Evolutionary conservation across 257 asterid species (phyloP), one percentile per base, ranked within the genome.

Genomic region (Agastache rugosa): DNA sequence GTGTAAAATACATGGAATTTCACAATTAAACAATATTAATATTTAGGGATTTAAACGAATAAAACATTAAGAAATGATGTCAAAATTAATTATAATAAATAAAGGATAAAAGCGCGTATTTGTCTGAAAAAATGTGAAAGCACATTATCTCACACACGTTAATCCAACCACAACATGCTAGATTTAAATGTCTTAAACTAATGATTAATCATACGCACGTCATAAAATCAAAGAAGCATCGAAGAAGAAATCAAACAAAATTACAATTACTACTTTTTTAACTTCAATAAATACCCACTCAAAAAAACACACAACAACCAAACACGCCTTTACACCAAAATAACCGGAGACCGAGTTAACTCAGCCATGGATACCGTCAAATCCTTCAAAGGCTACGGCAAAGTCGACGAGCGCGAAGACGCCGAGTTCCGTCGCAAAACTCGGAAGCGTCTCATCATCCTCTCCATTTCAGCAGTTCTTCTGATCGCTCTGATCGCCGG

Each of bases 301-400:
- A 3, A 31, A 11, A 37, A 17, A 61, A 11, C 20, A 59, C 20
- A 59, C 20, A 59, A 25, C 10, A 56, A 41, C 14, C 69, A 65
- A 12, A 23, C 67, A 75, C 61, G 68, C 20, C 20, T 53, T 37
- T 45, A 60, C 60, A 47, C 51, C 8, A 29, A 44, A 1, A 0
- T 5, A 72, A 62, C 50, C 50, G 3, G 11, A 8, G 8, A 45
- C 12, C 27, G 14, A 77, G 19, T 27, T 70, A 9, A 58, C 79
- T 27, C 80, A 11, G 59, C 70, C 55, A 93, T 93, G 96, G 96
- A 91, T 34, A 60, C 95, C 2, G 81, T 88, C 56, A 85, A 87
- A n/a, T 93, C 98, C 58, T 89, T 93, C 84, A 89, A 85, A 70
- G 98, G 97, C 78, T 93, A 93, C 65, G 97, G 96, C 50, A 93